Evolutionary conservation across 495 filamentous ascomycete species (phyloP), one percentile per base, ranked within the genome.

Genomic region (Ramalina intermedia): DNA sequence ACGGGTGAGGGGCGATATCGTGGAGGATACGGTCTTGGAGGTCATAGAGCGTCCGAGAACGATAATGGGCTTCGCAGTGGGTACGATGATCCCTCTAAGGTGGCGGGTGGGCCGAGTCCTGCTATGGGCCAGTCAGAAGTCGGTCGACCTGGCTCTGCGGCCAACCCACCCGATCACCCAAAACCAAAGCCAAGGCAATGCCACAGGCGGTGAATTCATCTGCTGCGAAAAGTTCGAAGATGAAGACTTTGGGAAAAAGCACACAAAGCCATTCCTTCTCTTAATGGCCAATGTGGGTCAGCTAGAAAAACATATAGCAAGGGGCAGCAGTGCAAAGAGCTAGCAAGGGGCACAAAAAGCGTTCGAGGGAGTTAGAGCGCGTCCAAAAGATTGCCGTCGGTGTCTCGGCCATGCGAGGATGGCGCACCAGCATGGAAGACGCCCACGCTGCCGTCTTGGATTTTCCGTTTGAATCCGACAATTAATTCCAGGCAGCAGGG

Each of bases 341-440:
- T 20, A 20, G 18, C 18, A 20, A 20, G 18, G 18, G 18, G 2
- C 18, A 20, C 18, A 20, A 20, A 20, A 20, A 20, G 18, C 18
- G 18, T 20, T 20, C 18, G 18, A 20, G 18, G 18, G 18, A 20
- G 18, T 20, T 20, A 20, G 18, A 20, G 18, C 18, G 18, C 18
- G 18, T 20, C 18, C 2, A 20, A 20, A 20, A 20, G 18, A 20
- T 94, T 60, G 63, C 89, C 55, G 96, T 83, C 63, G 91, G 93
- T 57, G 78, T 98, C 52, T 96, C 93, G 55, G 85, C 86, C 66
- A 98, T 98, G 91, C 91, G 96, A 69, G 91, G 91, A 71, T 98
- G 93, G 91, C 84, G 93, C 67, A 96, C 96, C 66, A 93, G 85
- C 67, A 98, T 98, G 91, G 93, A 98, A 65, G 91, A 98, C 61